Evolutionary conservation across 768 basidiomycete genomes (phyloP).

Genomic region (Rhodotorula taiwanensis): DNA sequence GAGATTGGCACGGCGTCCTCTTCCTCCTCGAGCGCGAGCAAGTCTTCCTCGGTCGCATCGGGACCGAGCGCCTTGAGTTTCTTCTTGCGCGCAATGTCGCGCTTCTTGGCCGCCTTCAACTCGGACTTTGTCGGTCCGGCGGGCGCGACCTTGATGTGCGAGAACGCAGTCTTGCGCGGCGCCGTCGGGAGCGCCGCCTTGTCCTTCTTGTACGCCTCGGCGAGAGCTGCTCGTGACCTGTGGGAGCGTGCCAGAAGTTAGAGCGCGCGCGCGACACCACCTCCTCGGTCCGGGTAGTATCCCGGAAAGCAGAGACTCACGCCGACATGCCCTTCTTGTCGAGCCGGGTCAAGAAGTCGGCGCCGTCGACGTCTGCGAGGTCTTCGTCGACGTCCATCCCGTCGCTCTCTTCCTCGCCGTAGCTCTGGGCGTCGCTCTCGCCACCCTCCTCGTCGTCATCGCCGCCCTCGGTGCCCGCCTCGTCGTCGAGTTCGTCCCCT

Average conservation of each 20-base stretch:
- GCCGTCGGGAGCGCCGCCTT: constrained; percentile 11
- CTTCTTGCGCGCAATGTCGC: constrained; percentile 21
- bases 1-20: constrained; percentile 60
- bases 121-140: constrained; percentile 30
- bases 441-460: neutral
- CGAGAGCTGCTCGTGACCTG: constrained; percentile 28
- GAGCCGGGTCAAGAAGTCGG: constrained; percentile 59
- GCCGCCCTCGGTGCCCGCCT: neutral
- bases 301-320: constrained; percentile 48
- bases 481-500: neutral
- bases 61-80: constrained; percentile 42
- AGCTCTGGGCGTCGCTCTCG: neutral
- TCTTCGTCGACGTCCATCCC: constrained; percentile 61
- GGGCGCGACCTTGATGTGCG: constrained; percentile 20
- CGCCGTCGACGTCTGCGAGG: constrained; percentile 47
- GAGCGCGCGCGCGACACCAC: neutral
- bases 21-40: constrained; percentile 57
- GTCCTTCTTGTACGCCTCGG: constrained; percentile 28
- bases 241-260: constrained; percentile 14
- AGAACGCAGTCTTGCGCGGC: constrained; percentile 5
- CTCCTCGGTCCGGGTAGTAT: neutral
- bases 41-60: constrained; percentile 63
- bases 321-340: constrained; percentile 74
- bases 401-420: constrained; percentile 57
- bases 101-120: constrained; percentile 30